Evolutionary conservation across 2,329 filamentous ascomycete species (phyloP), one percentile per base, ranked within the genome.

Genomic region (Trichoderma semiorbis): DNA sequence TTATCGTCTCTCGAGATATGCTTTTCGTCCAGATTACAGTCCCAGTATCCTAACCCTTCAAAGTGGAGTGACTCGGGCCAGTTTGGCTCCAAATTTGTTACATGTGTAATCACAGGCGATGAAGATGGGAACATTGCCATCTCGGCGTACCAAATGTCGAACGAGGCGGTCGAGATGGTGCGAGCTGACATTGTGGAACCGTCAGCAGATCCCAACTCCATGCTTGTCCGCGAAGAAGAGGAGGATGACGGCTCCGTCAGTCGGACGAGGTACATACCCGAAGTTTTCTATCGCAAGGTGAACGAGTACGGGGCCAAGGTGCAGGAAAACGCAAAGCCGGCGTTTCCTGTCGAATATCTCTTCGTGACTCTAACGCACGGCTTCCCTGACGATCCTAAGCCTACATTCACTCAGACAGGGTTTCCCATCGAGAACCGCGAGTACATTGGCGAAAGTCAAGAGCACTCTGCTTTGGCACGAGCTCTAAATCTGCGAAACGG

Each of bases 241-340:
- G 94, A 98, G 76, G 92, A 95, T 66, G 92, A 94, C 74, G 89
- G 85, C 75, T 89, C 84, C 70, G 85, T 82, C 64, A 91, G 88
- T 79, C 90, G 90, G 70, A 91, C 92, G 28, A 89, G 95, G 77
- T 99, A 99, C 79, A 97, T 99, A 26, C 96, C 96, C 1, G 96
- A 99, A 78, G 95, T 99, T 5, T 99, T 98, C 83, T 99, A 97
- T 84, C 90, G 95, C 73, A 91, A 90, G 76, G 94, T 97, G 81
- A 99, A 99, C 81, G 95, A 99, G 80, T 97, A 99, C 79, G 95
- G 95, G 39, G 93, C 92, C 74, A 97, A 95, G 76, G 96, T 98
- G 8, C 96, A 98, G 80, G 94, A 98, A 81, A 98, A 97, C 77
- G 96, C 96, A 28, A 98, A 98, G 80, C 96, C 96, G 0, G 91